phyloP scores from a whole-genome alignment of 2,329 filamentous ascomycete genomes.

The Gnomoniopsis smithogilvyi region DNA sequence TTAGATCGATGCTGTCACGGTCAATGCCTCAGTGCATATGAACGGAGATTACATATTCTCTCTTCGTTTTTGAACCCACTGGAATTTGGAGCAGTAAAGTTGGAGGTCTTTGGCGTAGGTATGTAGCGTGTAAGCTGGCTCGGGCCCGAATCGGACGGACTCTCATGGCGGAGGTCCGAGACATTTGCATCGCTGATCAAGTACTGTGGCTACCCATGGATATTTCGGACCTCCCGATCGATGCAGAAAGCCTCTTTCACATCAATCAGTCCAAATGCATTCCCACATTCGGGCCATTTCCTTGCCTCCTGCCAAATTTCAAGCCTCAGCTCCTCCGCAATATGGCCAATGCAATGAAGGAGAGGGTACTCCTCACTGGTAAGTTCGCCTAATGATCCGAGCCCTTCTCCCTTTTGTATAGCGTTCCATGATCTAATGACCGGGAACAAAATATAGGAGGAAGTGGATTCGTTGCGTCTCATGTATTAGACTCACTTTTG shows the following conservation, averaged over 20 bases:
- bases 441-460: conserved; percentile 31
- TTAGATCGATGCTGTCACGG: not conserved
- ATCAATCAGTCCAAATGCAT: no score
- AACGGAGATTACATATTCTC: not conserved
- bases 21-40: not conserved
- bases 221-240: no score
- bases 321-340: not conserved
- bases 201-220: no score
- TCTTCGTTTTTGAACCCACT: not conserved
- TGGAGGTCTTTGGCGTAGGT: not conserved
- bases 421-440: no score
- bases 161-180: conserved; percentile 4
- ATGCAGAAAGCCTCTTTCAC: no score
- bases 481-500: conserved; percentile 46
- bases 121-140: not conserved
- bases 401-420: not conserved
- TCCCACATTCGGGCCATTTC: not conserved
- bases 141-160: not conserved
- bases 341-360: conserved; percentile 2
- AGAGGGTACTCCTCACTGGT: conserved; percentile 26
- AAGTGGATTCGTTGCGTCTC: conserved; percentile 52
- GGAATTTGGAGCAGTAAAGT: not conserved
- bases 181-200: not conserved
- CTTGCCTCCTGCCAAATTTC: no score
- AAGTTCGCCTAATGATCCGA: not conserved